These are phyloP conservation scores for Aspergillus fumigatiaffinis DNA, from an alignment of 2,329 filamentous ascomycete genomes.

Conservation along the genomic window DNA sequence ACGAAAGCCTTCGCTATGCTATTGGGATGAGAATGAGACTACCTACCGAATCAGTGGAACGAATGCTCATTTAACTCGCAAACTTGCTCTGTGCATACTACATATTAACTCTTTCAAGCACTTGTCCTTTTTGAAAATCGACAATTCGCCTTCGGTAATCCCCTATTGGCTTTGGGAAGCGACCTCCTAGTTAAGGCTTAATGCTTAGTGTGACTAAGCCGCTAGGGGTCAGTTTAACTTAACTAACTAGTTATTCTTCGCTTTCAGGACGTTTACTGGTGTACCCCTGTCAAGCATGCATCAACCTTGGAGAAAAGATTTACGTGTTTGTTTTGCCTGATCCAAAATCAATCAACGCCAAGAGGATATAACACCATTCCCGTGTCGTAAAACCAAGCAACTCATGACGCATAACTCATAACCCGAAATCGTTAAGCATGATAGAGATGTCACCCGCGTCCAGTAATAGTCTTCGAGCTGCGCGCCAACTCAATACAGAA, in stretches of 20 bases:
- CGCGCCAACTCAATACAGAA: constrained; percentile 65
- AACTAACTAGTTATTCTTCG: neutral
- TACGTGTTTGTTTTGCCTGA: no score
- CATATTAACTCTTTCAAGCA: neutral
- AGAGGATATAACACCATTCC: neutral
- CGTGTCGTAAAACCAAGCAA: neutral
- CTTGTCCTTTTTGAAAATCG: neutral
- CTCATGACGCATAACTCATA: neutral
- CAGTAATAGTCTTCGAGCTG: constrained; percentile 25
- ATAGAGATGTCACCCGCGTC: constrained; percentile 2
- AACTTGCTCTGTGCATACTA: neutral
- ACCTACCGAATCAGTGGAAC: neutral
- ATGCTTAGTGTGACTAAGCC: no score
- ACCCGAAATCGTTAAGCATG: neutral
- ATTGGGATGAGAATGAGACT: neutral
- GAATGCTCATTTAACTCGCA: neutral
- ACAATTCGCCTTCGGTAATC: neutral
- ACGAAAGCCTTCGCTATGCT: neutral
- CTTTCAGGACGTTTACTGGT: neutral
- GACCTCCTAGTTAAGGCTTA: no score
- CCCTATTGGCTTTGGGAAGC: neutral
- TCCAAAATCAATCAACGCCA: neutral
- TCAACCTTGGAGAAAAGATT: neutral
- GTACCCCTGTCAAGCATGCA: neutral
- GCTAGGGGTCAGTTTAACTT: no score